A percentile compares a stretch with the other conserved stretches of the same genome.
Conservation (phyloP, 2,329 filamentous ascomycete genomes). For the Ophiostoma piceae region DNA sequence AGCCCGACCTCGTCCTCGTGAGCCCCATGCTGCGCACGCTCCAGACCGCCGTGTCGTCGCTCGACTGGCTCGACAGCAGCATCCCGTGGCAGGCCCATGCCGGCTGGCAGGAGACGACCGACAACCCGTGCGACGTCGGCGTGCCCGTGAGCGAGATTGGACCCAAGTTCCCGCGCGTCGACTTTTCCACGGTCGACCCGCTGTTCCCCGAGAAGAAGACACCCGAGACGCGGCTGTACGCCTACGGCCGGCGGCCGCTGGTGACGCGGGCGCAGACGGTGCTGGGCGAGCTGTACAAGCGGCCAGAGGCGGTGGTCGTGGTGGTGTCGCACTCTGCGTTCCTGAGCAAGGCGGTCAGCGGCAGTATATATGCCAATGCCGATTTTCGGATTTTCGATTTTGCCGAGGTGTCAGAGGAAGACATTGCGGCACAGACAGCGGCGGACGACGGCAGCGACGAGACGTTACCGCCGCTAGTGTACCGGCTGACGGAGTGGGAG, state of each 20-base stretch:
- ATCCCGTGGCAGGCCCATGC: slow-evolving; percentile 54
- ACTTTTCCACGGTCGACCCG: slow-evolving; percentile 54
- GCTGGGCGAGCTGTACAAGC: slow-evolving; percentile 45
- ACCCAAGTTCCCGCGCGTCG: slow-evolving; percentile 49
- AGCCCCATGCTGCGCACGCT: slow-evolving; percentile 62
- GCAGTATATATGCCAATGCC: slow-evolving; percentile 54
- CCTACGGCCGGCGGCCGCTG: slow-evolving; percentile 48
- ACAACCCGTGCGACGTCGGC: slow-evolving; percentile 58
- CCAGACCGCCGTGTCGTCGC: slow-evolving; percentile 55
- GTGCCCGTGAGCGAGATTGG: slow-evolving; percentile 41
- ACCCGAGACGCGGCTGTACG: slow-evolving; percentile 43
- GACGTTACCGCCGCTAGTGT: slow-evolving; percentile 25
- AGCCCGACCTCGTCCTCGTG: slow-evolving; percentile 53
- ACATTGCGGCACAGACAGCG: background rate
- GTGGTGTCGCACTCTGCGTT: slow-evolving; percentile 64
- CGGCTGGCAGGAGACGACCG: slow-evolving; percentile 55
- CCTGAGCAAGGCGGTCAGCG: slow-evolving; percentile 51
- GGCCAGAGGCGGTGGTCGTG: slow-evolving; percentile 57
- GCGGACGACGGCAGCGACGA: slow-evolving; percentile 23
- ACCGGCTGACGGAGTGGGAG: slow-evolving; percentile 44
- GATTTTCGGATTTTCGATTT: slow-evolving; percentile 62
- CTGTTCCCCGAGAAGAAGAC: slow-evolving; percentile 59
- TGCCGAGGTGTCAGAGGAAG: slow-evolving; percentile 28
- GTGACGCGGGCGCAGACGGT: slow-evolving; percentile 50
- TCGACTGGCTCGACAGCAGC: slow-evolving; percentile 54